A percentile compares a stretch with the other conserved stretches of the same genome.
Evolutionary conservation across 495 filamentous ascomycete genomes (phyloP).

Genomic region (Penicillium ucsense): DNA sequence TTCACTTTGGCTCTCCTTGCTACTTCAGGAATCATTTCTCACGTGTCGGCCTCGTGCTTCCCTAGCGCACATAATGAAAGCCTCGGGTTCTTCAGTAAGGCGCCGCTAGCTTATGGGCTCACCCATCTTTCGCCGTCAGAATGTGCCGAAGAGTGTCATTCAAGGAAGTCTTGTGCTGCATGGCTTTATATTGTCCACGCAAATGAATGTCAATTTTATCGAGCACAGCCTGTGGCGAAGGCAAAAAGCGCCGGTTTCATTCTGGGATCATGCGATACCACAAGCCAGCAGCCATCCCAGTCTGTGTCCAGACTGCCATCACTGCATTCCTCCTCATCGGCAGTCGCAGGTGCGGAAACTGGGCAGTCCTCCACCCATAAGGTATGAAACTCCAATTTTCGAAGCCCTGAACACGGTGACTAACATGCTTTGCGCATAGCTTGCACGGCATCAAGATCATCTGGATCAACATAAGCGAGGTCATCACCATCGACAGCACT

Average conservation of each 20-base stretch:
- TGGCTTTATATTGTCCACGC: slow-evolving; percentile 4
- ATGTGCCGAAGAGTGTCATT: slow-evolving; percentile 3
- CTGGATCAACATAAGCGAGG: not conserved
- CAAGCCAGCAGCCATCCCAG: not conserved
- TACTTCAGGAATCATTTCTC: not conserved
- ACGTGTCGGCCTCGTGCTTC: slow-evolving; percentile 3
- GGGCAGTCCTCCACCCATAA: not conserved
- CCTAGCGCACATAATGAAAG: slow-evolving; percentile 3
- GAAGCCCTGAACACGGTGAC: not conserved
- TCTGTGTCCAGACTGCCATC: not conserved
- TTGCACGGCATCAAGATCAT: not conserved
- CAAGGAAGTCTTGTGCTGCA: slow-evolving; percentile 1
- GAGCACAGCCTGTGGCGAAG: slow-evolving; percentile 3
- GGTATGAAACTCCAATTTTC: not conserved
- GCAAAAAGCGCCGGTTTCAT: slow-evolving; percentile 4
- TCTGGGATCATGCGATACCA: slow-evolving; percentile 5
- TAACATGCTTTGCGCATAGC: not conserved
- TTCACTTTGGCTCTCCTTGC: not conserved
- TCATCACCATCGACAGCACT: not conserved
- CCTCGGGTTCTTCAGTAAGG: slow-evolving; percentile 5
- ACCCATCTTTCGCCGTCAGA: slow-evolving; percentile 4
- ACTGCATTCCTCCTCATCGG: not conserved
- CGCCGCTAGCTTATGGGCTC: slow-evolving; percentile 2
- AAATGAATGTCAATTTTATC: slow-evolving; percentile 3
- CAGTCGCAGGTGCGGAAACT: not conserved